These are phyloP conservation scores for Triticum urartu DNA, from an alignment of 176 grass and related monocot species.

Conservation along the genomic window DNA sequence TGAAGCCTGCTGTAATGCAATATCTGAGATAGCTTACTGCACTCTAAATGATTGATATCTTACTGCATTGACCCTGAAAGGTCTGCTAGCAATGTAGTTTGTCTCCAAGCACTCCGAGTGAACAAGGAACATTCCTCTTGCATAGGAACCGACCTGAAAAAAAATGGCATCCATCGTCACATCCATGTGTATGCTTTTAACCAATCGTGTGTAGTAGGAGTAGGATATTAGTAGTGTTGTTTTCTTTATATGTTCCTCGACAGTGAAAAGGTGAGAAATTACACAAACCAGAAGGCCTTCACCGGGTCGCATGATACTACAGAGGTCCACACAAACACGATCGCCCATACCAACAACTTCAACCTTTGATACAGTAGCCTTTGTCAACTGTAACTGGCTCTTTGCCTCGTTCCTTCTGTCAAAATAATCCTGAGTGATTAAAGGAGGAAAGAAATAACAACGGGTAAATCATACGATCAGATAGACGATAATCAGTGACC, in stretches of 20 bases:
- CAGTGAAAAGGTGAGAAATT: conserved; percentile 26
- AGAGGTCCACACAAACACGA: conserved; percentile 97
- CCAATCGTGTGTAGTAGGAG: neutral
- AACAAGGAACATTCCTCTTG: conserved; percentile 82
- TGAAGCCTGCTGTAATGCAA: neutral
- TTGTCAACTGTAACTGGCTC: conserved; percentile 64
- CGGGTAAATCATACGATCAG: conserved; percentile 20
- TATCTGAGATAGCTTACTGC: neutral
- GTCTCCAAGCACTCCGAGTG: conserved; percentile 98
- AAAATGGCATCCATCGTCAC: neutral
- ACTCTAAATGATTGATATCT: conserved; percentile 22
- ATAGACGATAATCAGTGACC: neutral
- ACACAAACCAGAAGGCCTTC: conserved; percentile 96
- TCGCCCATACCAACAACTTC: conserved; percentile 88
- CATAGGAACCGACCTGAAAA: conserved; percentile 85
- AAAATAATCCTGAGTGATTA: conserved; percentile 85
- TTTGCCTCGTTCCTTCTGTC: conserved; percentile 78
- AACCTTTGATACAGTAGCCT: conserved; percentile 69
- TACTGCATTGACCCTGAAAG: conserved; percentile 94
- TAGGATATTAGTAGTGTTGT: neutral
- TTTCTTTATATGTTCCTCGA: neutral
- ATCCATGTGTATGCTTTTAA: conserved; percentile 5
- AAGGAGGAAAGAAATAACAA: conserved; percentile 25
- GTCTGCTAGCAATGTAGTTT: conserved; percentile 91
- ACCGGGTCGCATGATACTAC: conserved; percentile 83